phyloP scores from a whole-genome alignment of 257 asterid species.

The Scutellaria galericulata region DNA sequence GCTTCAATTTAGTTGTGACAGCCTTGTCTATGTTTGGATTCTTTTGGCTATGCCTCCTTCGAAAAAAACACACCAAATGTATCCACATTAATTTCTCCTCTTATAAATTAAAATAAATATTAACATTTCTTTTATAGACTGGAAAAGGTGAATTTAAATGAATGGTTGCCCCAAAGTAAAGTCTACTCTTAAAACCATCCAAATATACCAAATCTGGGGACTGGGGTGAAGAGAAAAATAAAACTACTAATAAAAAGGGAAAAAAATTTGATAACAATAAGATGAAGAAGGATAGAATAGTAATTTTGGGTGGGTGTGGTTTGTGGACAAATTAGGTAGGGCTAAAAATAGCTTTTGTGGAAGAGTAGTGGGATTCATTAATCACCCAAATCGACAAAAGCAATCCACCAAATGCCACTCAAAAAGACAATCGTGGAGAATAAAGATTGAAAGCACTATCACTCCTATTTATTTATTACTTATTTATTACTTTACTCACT shows the following conservation, averaged over 20 bases:
- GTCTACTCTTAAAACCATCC: too few species aligned
- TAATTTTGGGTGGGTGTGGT: not conserved
- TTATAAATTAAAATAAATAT: too few species aligned
- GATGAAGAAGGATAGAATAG: constrained; percentile 20
- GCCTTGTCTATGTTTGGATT: too few species aligned
- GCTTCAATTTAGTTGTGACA: too few species aligned
- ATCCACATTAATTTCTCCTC: too few species aligned
- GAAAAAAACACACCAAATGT: not conserved
- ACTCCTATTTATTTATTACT: constrained; percentile 12
- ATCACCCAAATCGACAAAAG: constrained; percentile 50
- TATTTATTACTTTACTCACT: constrained; percentile 14
- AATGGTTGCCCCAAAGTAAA: too few species aligned
- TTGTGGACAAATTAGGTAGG: constrained; percentile 38
- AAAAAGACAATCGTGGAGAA: constrained; percentile 64
- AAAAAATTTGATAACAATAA: not conserved
- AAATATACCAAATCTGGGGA: not conserved
- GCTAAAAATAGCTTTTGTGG: constrained; percentile 44
- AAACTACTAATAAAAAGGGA: too few species aligned
- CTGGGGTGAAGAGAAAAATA: not conserved
- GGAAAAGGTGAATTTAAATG: too few species aligned
- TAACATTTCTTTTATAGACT: too few species aligned
- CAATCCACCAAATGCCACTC: constrained; percentile 69
- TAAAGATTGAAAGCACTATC: constrained; percentile 61
- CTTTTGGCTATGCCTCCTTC: not conserved
- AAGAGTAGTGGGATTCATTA: constrained; percentile 41